Base-by-base conservation (phyloP, 768 basidiomycete species). In the Tylopilus subfusipes region DNA sequence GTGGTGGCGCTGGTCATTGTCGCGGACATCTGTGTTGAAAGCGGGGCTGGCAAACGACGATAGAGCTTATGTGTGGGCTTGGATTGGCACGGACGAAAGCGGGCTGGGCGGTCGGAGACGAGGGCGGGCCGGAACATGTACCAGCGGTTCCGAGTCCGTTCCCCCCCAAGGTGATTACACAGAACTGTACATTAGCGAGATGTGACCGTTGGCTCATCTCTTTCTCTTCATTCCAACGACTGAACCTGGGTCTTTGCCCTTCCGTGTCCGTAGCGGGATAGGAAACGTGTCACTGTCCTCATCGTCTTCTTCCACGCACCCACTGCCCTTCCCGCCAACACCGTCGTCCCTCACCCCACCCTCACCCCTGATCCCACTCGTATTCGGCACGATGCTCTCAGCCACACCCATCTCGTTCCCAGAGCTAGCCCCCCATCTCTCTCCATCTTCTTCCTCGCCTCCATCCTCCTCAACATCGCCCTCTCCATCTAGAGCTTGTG, bases 271-370 rank as follows among this genome's bases (percentile, higher is more conserved):
- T 66, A 90, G 72, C 11, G 88, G 86, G 50, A 83, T 78, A 33
- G 86, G 83, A 68, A 90, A 88, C 49, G 72, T 73, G 27, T 84
- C 82, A 57, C 84, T 84, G 63, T 85, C 87, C 67, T 88, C 87
- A 14, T 86, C 86, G 9, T 84, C 84, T 29, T 85, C 84, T 42
- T 81, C 81, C 34, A 64, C 61, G 48, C 57, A 56, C 33, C 53
- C 62, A 38, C 52, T 52, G 39, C 54, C 55, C 24, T 62, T 62
- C 58, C 61, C 39, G 56, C 53, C 52, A 50, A 25, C 19, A 42
- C 19, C 57, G 63, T 60, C 56, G 59, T 68, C 59, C 66, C 60
- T 25, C 14, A 2, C 55, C 58, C 72, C 56, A 58, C 67, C 58
- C 50, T 64, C 62, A 10, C 81, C 76, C 54, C 83, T 75, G 62